Evolutionary conservation across 2,329 filamentous ascomycete species (phyloP).

Genomic region (Colletotrichum caudatum): DNA sequence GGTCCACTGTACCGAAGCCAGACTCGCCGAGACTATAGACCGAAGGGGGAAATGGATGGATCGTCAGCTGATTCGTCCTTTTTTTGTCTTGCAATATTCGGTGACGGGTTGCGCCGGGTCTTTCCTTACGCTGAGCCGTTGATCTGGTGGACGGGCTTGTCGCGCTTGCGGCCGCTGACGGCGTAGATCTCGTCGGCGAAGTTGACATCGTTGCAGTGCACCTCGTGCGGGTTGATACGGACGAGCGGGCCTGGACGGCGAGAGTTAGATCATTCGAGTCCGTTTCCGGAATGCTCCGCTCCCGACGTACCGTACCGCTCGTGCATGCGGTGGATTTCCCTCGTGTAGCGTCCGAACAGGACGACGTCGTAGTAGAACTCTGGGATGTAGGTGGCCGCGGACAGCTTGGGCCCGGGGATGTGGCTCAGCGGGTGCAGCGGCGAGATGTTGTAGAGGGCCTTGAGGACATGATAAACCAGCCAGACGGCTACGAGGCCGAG

Average conservation of each 20-base stretch:
- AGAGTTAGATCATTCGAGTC: not conserved
- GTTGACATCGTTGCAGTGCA: slow-evolving; percentile 52
- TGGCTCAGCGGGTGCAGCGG: slow-evolving; percentile 53
- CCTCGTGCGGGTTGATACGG: slow-evolving; percentile 55
- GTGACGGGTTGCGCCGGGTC: too few relatives aligned
- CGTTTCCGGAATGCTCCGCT: not conserved
- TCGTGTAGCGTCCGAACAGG: slow-evolving; percentile 51
- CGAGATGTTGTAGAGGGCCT: slow-evolving; percentile 52
- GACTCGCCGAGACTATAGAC: slow-evolving; percentile 38
- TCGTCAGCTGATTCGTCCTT: not conserved
- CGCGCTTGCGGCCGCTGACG: slow-evolving; percentile 42
- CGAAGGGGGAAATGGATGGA: not conserved
- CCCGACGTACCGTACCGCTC: slow-evolving; percentile 50
- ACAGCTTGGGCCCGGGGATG: slow-evolving; percentile 54
- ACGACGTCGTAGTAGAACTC: slow-evolving; percentile 56
- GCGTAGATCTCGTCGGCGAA: slow-evolving; percentile 56
- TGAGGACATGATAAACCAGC: slow-evolving; percentile 48
- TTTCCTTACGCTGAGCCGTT: slow-evolving; percentile 38
- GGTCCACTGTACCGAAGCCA: slow-evolving; percentile 46
- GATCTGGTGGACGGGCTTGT: slow-evolving; percentile 42
- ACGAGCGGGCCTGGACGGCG: slow-evolving; percentile 50
- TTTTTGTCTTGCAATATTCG: not conserved
- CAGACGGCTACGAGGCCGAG: slow-evolving; percentile 45
- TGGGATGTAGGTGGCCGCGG: slow-evolving; percentile 52
- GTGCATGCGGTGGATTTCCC: slow-evolving; percentile 52